Evolutionary conservation across 129 eudicot species (phyloP), one percentile per base, ranked within the genome.

Genomic region (Artemisia argyi): DNA sequence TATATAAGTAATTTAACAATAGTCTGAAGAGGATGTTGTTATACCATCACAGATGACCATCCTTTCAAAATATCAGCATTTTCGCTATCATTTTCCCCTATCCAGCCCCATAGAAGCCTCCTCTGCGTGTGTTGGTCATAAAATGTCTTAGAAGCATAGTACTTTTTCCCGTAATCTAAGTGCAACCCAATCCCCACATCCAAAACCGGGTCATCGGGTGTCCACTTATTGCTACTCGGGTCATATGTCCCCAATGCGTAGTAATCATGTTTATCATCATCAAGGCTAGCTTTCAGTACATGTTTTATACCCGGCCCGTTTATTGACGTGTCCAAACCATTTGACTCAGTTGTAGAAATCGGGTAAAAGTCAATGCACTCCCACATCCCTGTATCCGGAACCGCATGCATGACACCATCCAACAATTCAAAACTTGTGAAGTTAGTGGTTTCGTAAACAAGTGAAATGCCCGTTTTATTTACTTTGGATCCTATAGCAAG

Each of bases 381-480:
- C 96, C 96, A 90, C 96, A 90, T 87, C 13, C 96, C 96, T 48
- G 94, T 87, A 71, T 87, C 87, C 68, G 91, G 91, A 11, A 90
- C 96, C 19, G 61, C 85, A 15, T 89, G 96, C 61, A 89, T 3
- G 3, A 68, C n/a, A 2, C 70, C 88, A 32, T 84, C 86, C 77
- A 82, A 65, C 20, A 89, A 65, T 68, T 89, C 72, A 15, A 65
- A 89, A 69, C 74, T 84, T 3, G 67, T 69, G 22, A 89, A 89
- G 56, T 89, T 75, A 1, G 73, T 66, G 2, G 96, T 89, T 58
- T 78, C 79, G 19, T 89, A 89, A n/a, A 89, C 85, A 8, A 89
- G 78, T 0, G 90, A 14, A 2, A 83, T 49, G 17, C 96, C 93
- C 59, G 90, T 83, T 62, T 76, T 78, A 47, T 84, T 81, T 19